Conservation (phyloP, 169 alveolate species). For the Babesia bovis region DNA sequence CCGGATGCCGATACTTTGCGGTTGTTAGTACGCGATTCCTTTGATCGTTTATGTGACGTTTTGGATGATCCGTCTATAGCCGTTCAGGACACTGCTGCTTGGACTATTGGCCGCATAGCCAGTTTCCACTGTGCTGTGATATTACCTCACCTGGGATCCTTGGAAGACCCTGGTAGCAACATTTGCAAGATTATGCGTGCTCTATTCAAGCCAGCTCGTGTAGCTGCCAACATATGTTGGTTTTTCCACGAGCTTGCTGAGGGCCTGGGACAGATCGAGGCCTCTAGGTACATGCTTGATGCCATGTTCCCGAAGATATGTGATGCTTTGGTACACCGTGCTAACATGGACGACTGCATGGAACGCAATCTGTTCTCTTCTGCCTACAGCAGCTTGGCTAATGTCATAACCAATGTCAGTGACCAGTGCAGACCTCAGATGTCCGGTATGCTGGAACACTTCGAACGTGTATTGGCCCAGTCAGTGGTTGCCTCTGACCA, state of each 20-base stretch:
- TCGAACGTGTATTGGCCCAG: constrained; percentile 63
- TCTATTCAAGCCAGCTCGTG: constrained; percentile 75
- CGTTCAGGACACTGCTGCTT: constrained; percentile 91
- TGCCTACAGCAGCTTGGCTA: constrained; percentile 71
- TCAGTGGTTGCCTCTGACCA: constrained; percentile 53
- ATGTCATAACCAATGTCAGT: constrained; percentile 69
- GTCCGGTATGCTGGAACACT: constrained; percentile 68
- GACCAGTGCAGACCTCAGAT: constrained; percentile 56
- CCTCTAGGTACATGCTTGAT: constrained; percentile 36
- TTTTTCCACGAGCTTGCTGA: constrained; percentile 74
- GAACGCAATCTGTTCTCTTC: constrained; percentile 72
- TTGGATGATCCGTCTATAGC: constrained; percentile 87
- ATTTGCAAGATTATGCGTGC: constrained; percentile 73
- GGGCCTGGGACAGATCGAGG: constrained; percentile 2
- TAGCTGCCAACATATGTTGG: constrained; percentile 79
- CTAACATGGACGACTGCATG: constrained; percentile 74
- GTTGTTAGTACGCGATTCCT: constrained; percentile 83
- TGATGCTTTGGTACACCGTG: constrained; percentile 68
- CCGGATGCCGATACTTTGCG: constrained; percentile 86
- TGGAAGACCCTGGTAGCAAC: constrained; percentile 66
- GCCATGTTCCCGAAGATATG: constrained; percentile 71
- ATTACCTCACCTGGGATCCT: constrained; percentile 77
- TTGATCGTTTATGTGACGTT: constrained; percentile 82
- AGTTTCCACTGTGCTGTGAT: constrained; percentile 84
- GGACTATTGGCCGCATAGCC: constrained; percentile 90